These are phyloP conservation scores for Davidsoniella eucalypti DNA, from an alignment of 2,329 filamentous ascomycete genomes.

Conservation along the genomic window DNA sequence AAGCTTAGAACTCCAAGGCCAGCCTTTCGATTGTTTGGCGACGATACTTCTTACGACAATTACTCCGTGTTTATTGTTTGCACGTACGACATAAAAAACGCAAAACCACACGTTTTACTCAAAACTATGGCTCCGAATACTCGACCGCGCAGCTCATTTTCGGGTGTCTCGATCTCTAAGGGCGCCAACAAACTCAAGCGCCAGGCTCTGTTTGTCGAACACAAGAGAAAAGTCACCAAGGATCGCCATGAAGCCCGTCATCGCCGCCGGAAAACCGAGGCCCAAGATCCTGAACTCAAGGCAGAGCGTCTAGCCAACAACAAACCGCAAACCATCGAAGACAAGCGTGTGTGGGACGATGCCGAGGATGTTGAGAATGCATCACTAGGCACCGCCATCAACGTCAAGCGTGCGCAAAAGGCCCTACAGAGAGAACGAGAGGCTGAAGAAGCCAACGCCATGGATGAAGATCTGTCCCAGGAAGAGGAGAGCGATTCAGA, in stretches of 20 bases:
- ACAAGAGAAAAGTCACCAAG: slow-evolving; percentile 62
- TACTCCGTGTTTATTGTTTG: not conserved
- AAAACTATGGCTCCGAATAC: slow-evolving; percentile 14
- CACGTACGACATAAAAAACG: not conserved
- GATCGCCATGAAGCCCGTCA: slow-evolving; percentile 62
- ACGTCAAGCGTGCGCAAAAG: slow-evolving; percentile 39
- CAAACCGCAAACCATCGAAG: slow-evolving; percentile 65
- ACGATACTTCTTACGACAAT: not conserved
- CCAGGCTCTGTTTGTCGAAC: slow-evolving; percentile 59
- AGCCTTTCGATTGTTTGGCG: not conserved
- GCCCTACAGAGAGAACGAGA: slow-evolving; percentile 38
- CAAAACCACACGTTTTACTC: not conserved
- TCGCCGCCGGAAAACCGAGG: slow-evolving; percentile 67
- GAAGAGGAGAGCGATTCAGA: slow-evolving; percentile 29
- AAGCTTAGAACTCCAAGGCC: not conserved
- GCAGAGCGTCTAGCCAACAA: slow-evolving; percentile 61
- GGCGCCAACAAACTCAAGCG: slow-evolving; percentile 64
- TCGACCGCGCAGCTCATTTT: slow-evolving; percentile 13
- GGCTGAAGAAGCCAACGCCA: slow-evolving; percentile 21
- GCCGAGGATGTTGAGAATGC: slow-evolving; percentile 38
- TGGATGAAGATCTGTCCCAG: slow-evolving; percentile 35
- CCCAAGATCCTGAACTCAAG: slow-evolving; percentile 61
- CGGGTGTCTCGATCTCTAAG: slow-evolving; percentile 22
- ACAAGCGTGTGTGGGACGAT: slow-evolving; percentile 82
- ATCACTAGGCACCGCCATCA: slow-evolving; percentile 36